Percentiles rank a stretch among this genome's conserved stretches.
These are phyloP conservation scores for Thraustochytrium sp. DNA, from an alignment of 352 stramenopile species.

Conservation along the genomic window DNA sequence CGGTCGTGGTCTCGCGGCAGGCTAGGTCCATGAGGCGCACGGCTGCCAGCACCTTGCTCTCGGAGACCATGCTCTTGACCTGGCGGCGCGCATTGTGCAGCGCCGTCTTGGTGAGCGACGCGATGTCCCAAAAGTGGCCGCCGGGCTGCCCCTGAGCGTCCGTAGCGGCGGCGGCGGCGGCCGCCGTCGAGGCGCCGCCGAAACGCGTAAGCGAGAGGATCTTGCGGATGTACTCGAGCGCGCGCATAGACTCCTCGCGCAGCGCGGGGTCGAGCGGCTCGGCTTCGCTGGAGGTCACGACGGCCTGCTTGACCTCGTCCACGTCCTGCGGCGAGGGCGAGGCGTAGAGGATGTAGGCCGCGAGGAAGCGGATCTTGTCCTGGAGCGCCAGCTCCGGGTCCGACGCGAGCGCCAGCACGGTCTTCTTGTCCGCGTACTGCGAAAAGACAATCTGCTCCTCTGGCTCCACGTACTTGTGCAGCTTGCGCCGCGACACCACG, in stretches of 20 bases:
- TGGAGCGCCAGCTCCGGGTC: conserved; percentile 19
- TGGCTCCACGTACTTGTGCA: conserved; percentile 31
- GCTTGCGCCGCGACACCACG: conserved; percentile 2
- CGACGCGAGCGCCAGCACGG: not conserved
- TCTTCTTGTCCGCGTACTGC: conserved; percentile 36
- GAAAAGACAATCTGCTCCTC: conserved; percentile 38
- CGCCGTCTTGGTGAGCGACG: not conserved
- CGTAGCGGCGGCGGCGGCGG: not conserved
- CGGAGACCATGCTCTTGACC: conserved; percentile 32
- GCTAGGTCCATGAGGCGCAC: conserved; percentile 26
- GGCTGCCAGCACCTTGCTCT: not conserved
- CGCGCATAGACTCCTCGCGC: not conserved
- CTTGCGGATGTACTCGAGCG: conserved; percentile 28
- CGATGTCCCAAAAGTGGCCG: conserved; percentile 2
- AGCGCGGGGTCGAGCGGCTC: not conserved
- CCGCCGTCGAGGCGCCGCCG: not conserved
- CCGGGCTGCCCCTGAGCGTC: not conserved
- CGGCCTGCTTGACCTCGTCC: conserved; percentile 27
- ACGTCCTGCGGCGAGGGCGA: conserved; percentile 3
- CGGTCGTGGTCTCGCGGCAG: not conserved
- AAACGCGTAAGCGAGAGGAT: conserved; percentile 16
- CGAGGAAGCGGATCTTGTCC: conserved; percentile 35
- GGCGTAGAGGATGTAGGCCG: conserved; percentile 19
- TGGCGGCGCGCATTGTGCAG: conserved; percentile 32
- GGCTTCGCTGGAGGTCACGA: not conserved